Evolutionary conservation across 768 basidiomycete genomes (phyloP).

Genomic region (Suillus brevipes): DNA sequence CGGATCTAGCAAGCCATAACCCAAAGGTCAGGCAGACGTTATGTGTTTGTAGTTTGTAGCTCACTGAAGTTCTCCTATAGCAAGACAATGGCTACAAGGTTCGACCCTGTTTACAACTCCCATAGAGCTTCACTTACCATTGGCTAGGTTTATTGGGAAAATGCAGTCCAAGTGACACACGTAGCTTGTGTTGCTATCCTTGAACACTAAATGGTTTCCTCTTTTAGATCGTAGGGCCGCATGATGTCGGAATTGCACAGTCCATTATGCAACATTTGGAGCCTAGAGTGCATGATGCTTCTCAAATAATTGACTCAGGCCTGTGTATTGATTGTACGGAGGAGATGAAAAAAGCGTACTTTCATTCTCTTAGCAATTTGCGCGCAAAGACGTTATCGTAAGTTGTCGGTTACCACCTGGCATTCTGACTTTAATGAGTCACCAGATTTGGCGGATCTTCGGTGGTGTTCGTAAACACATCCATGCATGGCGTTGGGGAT

Average conservation of each 20-base stretch:
- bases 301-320: slow-evolving; percentile 38
- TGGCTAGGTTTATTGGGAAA: slow-evolving; percentile 83
- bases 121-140: slow-evolving; percentile 6
- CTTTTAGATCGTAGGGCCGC: slow-evolving; percentile 76
- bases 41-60: slow-evolving; percentile 2
- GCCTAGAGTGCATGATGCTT: slow-evolving; percentile 46
- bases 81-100: slow-evolving; percentile 91
- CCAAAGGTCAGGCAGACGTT: slow-evolving; percentile 59
- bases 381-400: not conserved
- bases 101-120: slow-evolving; percentile 1
- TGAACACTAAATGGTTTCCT: not conserved
- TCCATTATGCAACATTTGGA: slow-evolving; percentile 63
- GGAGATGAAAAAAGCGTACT: slow-evolving; percentile 61
- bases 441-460: slow-evolving; percentile 3
- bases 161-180: slow-evolving; percentile 68
- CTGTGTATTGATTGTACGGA: slow-evolving; percentile 58
- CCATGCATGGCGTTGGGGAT: slow-evolving; percentile 89
- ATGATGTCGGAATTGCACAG: slow-evolving; percentile 74
- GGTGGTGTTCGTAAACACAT: slow-evolving; percentile 78
- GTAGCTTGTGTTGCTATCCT: not conserved
- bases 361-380: slow-evolving; percentile 37
- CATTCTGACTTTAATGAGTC: slow-evolving; percentile 16
- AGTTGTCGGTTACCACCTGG: not conserved
- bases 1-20: slow-evolving; percentile 72
- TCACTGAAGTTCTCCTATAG: slow-evolving; percentile 35